These are phyloP conservation scores for Dryas octopetala DNA, from an alignment of 306 rosid species.

Conservation along the genomic window DNA sequence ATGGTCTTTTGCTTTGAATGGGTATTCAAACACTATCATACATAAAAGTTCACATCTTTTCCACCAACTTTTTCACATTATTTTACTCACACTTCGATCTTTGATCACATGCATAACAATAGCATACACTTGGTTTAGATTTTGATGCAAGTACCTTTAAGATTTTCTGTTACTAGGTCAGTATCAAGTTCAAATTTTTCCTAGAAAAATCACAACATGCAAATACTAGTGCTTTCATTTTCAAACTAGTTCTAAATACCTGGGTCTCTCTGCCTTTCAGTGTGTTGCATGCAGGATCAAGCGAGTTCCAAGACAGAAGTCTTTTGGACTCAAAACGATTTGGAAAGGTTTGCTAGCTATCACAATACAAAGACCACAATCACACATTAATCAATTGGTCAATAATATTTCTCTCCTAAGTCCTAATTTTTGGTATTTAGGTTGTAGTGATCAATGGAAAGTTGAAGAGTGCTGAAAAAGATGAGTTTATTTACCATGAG, in stretches of 20 bases:
- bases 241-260: no score
- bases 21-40: conserved; percentile 7
- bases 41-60: no score
- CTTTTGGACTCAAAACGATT: conserved; percentile 34
- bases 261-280: conserved; percentile 1
- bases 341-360: conserved; percentile 30
- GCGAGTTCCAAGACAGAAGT: conserved; percentile 30
- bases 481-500: conserved; percentile 41
- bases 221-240: background rate
- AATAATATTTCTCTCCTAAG: background rate
- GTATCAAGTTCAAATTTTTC: no score
- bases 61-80: no score
- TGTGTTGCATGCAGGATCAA: conserved; percentile 24
- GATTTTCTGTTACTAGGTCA: no score
- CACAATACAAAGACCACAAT: background rate
- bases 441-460: conserved; percentile 39
- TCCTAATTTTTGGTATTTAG: background rate
- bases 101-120: no score
- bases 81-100: no score
- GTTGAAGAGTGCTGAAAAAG: conserved; percentile 40
- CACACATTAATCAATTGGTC: background rate
- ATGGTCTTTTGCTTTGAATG: conserved; percentile 38
- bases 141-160: no score
- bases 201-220: no score
- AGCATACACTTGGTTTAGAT: no score